Conservation (phyloP, 2,329 filamentous ascomycete species). For the Xylogone sp. region DNA sequence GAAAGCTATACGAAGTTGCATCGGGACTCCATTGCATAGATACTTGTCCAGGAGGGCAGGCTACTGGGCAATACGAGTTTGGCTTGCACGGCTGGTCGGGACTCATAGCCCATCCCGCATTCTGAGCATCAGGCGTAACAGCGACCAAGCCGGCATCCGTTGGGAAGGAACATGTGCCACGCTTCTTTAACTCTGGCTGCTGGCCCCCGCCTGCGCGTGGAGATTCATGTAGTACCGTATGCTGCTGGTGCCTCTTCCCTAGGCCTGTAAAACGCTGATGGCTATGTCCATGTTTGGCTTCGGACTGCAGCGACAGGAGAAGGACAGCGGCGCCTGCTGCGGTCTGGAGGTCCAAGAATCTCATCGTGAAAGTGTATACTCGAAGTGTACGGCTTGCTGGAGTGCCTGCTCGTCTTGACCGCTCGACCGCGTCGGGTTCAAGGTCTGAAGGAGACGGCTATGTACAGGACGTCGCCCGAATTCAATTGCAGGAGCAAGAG, state of each 20-base stretch:
- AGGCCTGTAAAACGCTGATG: constrained; percentile 22
- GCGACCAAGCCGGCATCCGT: constrained; percentile 61
- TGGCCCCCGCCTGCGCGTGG: constrained; percentile 15
- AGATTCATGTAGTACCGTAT: constrained; percentile 19
- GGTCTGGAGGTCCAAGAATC: constrained; percentile 45
- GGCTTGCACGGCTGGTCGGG: constrained; percentile 67
- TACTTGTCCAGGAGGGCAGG: constrained; percentile 71
- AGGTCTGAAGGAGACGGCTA: too few species aligned
- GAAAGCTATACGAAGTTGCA: constrained; percentile 63
- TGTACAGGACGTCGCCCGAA: too few species aligned
- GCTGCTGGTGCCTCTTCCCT: constrained; percentile 20
- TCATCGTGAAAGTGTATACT: constrained; percentile 40
- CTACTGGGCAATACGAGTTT: constrained; percentile 71
- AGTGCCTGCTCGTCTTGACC: constrained; percentile 1
- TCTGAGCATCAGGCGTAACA: constrained; percentile 59
- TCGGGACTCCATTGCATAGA: constrained; percentile 75
- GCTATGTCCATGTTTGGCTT: constrained; percentile 20
- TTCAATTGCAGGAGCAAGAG: too few species aligned
- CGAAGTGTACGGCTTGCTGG: not conserved
- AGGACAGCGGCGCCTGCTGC: constrained; percentile 46
- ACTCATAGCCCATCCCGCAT: constrained; percentile 78
- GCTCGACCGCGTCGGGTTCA: constrained; percentile 1
- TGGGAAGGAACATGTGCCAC: constrained; percentile 59
- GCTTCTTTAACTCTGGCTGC: constrained; percentile 18
- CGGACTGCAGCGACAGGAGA: constrained; percentile 35